phyloP scores from a whole-genome alignment of 495 filamentous ascomycete species.

The Pseudotulostoma volvatum region DNA sequence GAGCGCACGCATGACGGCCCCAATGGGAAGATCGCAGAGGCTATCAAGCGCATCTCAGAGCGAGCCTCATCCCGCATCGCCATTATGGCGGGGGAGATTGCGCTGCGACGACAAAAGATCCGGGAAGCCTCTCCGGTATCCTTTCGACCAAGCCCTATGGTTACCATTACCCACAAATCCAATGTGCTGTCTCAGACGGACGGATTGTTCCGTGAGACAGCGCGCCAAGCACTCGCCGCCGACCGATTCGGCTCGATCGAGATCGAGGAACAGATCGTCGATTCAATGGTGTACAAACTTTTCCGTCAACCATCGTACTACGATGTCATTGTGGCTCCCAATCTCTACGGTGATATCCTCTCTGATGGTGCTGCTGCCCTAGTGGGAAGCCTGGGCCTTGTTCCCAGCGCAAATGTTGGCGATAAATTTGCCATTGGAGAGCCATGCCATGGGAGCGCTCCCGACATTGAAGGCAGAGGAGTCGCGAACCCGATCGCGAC shows the following conservation, averaged over 20 bases:
- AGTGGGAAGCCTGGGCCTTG: constrained; percentile 83
- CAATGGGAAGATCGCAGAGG: constrained; percentile 76
- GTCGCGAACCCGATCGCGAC: constrained; percentile 97
- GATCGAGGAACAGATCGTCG: constrained; percentile 96
- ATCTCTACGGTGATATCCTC: constrained; percentile 94
- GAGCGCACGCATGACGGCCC: constrained; percentile 62
- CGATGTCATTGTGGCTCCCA: constrained; percentile 96
- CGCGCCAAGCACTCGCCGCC: constrained; percentile 49
- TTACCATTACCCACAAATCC: constrained; percentile 96
- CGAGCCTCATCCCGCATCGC: constrained; percentile 69
- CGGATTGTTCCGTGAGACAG: constrained; percentile 78
- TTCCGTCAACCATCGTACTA: constrained; percentile 88
- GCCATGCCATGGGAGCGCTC: constrained; percentile 91
- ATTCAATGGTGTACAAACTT: constrained; percentile 98
- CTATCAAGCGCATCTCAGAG: constrained; percentile 91
- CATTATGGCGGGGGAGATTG: constrained; percentile 87
- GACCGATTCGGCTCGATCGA: constrained; percentile 42
- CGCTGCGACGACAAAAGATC: constrained; percentile 68
- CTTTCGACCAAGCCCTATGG: constrained; percentile 42
- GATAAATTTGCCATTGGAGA: constrained; percentile 92
- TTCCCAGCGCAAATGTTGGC: constrained; percentile 93
- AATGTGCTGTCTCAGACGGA: constrained; percentile 96
- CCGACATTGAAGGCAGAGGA: constrained; percentile 82
- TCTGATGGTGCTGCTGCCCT: constrained; percentile 91
- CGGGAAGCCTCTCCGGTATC: constrained; percentile 33